These are phyloP conservation scores for Microdochium paspali DNA, from an alignment of 2,329 filamentous ascomycete species.

Conservation along the genomic window DNA sequence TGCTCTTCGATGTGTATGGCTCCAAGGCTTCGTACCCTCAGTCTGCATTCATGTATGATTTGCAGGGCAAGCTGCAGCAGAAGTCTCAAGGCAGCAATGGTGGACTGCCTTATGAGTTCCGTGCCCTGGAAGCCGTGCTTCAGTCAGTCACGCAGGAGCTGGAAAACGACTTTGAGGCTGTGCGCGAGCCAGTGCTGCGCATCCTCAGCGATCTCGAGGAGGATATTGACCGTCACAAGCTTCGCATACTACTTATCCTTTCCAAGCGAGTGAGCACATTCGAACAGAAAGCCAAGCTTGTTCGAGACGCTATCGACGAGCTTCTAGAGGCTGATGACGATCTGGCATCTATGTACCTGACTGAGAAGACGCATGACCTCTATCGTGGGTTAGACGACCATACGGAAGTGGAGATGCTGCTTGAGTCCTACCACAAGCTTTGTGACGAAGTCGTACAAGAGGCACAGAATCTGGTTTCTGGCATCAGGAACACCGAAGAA, in stretches of 20 bases:
- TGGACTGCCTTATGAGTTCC: constrained; percentile 85
- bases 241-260: constrained; percentile 82
- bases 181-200: constrained; percentile 83
- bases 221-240: constrained; percentile 90
- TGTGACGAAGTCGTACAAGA: constrained; percentile 97
- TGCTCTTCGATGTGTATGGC: constrained; percentile 94
- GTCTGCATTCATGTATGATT: constrained; percentile 94
- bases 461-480: constrained; percentile 83
- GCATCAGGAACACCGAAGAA: constrained; percentile 96
- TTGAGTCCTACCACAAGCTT: constrained; percentile 96
- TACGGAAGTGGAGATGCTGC: constrained; percentile 90
- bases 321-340: constrained; percentile 95
- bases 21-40: constrained; percentile 92
- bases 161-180: constrained; percentile 89
- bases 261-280: constrained; percentile 95
- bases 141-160: constrained; percentile 88
- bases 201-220: constrained; percentile 88
- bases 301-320: constrained; percentile 91
- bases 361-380: constrained; percentile 71
- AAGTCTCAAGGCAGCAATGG: constrained; percentile 53
- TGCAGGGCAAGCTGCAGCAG: constrained; percentile 85
- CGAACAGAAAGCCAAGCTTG: constrained; percentile 90
- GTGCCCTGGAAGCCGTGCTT: constrained; percentile 87
- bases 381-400: constrained; percentile 75
- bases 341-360: constrained; percentile 87